Conservation (phyloP, 169 alveolate genomes). For the Eimeria sp. region DNA sequence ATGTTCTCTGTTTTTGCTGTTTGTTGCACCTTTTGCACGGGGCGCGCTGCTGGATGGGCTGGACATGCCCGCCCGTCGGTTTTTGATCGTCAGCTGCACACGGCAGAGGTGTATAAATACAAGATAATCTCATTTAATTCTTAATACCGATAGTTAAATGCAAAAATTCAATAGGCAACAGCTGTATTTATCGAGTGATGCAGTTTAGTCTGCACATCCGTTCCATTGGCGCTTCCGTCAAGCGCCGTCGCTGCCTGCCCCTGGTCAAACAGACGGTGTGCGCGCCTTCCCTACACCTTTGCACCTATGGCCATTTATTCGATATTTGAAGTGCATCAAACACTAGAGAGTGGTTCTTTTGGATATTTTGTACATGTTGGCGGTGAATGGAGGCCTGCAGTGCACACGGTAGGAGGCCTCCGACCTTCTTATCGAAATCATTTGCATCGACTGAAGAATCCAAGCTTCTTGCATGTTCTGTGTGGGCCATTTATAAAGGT, state of each 20-base stretch:
- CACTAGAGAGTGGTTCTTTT: neutral
- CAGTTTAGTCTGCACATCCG: neutral
- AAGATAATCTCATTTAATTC: neutral
- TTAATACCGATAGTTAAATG: neutral
- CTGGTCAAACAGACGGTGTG: neutral
- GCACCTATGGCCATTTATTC: neutral
- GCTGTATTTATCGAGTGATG: neutral
- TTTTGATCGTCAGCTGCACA: neutral
- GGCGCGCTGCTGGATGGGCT: neutral
- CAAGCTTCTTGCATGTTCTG: neutral
- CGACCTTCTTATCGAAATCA: neutral
- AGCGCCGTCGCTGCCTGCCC: conserved; percentile 30
- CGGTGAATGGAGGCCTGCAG: neutral
- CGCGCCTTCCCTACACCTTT: neutral
- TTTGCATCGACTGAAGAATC: neutral
- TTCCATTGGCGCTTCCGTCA: neutral
- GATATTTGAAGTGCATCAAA: neutral
- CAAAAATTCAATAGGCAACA: neutral
- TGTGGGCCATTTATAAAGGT: neutral
- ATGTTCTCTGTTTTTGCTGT: neutral
- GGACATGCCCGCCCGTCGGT: neutral
- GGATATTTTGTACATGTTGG: neutral
- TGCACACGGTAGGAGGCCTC: neutral
- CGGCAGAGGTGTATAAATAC: neutral
- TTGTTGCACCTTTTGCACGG: neutral